A percentile compares a stretch with the other conserved stretches of the same genome.
phyloP scores from a whole-genome alignment of 1,139 yeast species.

The Maudiozyma humilis region DNA sequence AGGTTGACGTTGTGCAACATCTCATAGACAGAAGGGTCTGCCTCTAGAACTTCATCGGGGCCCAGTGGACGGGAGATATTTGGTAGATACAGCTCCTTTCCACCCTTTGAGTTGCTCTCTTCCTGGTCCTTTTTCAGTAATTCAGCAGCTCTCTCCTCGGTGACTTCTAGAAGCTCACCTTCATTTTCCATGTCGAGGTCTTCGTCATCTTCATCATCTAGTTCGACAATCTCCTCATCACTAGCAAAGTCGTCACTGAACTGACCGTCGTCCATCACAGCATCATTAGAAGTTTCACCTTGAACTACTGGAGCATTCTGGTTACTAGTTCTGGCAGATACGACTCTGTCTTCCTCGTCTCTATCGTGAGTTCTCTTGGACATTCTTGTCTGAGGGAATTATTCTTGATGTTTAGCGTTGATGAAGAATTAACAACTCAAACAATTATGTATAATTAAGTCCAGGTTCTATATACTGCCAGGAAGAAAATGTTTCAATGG shows the following conservation, averaged over 20 bases:
- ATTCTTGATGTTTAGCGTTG: not conserved
- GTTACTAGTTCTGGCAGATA: conserved; percentile 32
- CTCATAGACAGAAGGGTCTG: conserved; percentile 92
- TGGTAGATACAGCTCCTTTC: conserved; percentile 58
- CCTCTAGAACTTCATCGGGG: conserved; percentile 92
- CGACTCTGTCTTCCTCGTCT: conserved; percentile 32
- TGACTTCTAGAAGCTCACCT: conserved; percentile 23
- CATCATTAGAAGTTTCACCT: conserved; percentile 35
- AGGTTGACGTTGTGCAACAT: conserved; percentile 90
- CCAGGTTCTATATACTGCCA: not conserved
- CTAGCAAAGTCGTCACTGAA: conserved; percentile 93
- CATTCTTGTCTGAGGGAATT: conserved; percentile 33
- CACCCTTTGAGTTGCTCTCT: conserved; percentile 24
- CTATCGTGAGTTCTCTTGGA: conserved; percentile 53
- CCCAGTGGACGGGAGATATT: conserved; percentile 85
- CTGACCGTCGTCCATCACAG: conserved; percentile 88
- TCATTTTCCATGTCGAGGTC: conserved; percentile 34
- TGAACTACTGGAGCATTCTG: conserved; percentile 32
- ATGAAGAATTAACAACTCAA: not conserved
- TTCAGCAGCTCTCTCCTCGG: conserved; percentile 33
- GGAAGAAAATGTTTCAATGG: not conserved
- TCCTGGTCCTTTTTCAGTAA: conserved; percentile 31
- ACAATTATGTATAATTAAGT: too few species aligned
- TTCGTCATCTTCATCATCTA: conserved; percentile 63
- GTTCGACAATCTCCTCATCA: conserved; percentile 80